Conservation (phyloP, 1,284 basidiomycete genomes). For the Rhodotorula sp. region DNA sequence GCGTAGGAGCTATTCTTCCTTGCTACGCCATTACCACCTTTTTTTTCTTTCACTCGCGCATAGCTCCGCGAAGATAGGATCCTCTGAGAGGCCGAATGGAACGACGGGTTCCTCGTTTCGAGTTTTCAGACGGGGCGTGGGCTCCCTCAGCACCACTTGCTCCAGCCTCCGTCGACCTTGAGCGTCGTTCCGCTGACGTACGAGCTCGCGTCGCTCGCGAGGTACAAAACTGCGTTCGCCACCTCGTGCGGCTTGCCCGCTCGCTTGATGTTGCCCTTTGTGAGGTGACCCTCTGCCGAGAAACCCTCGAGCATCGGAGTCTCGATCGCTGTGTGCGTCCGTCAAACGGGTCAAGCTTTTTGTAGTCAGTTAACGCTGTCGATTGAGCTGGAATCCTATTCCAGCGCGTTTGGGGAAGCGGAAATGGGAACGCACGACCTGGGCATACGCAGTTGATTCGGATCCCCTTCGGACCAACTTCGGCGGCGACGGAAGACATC, state of each 20-base stretch:
- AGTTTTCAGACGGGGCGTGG: no score
- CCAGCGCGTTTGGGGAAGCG: no score
- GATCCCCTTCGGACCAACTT: slow-evolving; percentile 55
- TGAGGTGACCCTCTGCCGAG: neutral
- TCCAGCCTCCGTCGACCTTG: slow-evolving; percentile 44
- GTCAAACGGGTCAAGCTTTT: no score
- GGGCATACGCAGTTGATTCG: slow-evolving; percentile 62
- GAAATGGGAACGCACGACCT: slow-evolving; percentile 1
- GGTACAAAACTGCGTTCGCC: slow-evolving; percentile 57
- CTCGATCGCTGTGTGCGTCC: slow-evolving; percentile 37
- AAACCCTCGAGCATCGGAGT: slow-evolving; percentile 10
- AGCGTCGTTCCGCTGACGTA: slow-evolving; percentile 57
- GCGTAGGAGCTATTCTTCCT: neutral
- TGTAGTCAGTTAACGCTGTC: no score
- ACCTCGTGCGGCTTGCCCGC: slow-evolving; percentile 60
- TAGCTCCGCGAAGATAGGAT: neutral
- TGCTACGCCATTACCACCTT: neutral
- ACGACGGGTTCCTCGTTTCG: neutral
- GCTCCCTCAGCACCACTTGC: slow-evolving; percentile 32
- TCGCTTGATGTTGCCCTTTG: slow-evolving; percentile 46
- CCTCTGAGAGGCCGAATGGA: no score
- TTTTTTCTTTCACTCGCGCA: neutral
- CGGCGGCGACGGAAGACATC: slow-evolving; percentile 39
- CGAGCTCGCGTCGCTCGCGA: slow-evolving; percentile 57
- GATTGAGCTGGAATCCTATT: neutral